Evolutionary conservation across 306 rosid genomes (phyloP).

Genomic region (Cucurbita ficifolia): DNA sequence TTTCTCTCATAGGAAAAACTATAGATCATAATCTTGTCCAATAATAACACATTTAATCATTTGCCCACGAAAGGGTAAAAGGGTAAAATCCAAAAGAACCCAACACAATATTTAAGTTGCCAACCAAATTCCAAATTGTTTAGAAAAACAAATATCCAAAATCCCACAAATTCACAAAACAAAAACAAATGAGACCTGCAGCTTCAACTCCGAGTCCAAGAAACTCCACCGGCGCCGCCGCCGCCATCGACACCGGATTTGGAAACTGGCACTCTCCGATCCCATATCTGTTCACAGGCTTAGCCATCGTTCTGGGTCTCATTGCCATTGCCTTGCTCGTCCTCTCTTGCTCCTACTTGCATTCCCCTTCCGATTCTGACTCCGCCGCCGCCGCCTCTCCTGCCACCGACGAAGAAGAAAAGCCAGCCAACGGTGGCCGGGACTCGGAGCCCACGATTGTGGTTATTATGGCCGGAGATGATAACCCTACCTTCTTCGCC

Average conservation of each 20-base stretch:
- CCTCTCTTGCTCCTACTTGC: slow-evolving; percentile 35
- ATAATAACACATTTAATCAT: too few species aligned
- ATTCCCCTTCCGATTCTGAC: slow-evolving; percentile 1
- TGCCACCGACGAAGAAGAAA: slow-evolving; percentile 8
- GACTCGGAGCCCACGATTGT: slow-evolving; percentile 33
- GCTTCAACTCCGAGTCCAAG: not conserved
- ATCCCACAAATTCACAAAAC: not conserved
- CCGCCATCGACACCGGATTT: slow-evolving; percentile 10
- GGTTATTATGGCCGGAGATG: slow-evolving; percentile 76
- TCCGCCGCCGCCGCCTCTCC: not conserved
- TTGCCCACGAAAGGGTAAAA: not conserved
- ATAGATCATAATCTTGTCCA: too few species aligned
- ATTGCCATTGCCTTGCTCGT: slow-evolving; percentile 32
- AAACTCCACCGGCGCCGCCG: slow-evolving; percentile 16
- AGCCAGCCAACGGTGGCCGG: not conserved
- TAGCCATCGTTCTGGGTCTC: slow-evolving; percentile 36
- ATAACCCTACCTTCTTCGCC: slow-evolving; percentile 58
- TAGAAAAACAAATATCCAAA: not conserved
- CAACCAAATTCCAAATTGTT: not conserved
- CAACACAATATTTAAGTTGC: not conserved
- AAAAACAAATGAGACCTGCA: not conserved
- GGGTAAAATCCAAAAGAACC: not conserved
- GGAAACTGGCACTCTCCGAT: slow-evolving; percentile 43
- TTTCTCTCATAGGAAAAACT: too few species aligned
- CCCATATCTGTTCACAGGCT: slow-evolving; percentile 51